Conservation (phyloP, 2,329 filamentous ascomycete species). For the Aureobasidium melanogenum region DNA sequence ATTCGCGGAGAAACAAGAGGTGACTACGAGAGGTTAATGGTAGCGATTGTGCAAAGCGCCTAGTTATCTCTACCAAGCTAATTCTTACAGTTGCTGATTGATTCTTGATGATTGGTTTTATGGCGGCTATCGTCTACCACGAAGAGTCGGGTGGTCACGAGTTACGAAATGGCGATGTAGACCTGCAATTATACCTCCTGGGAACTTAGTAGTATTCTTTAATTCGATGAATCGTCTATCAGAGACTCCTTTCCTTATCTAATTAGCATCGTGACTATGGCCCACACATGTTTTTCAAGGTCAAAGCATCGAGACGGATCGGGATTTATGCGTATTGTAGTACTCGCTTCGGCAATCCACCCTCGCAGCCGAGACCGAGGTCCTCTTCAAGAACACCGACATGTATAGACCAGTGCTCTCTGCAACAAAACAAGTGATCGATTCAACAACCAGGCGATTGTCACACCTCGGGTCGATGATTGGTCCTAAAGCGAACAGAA, state of each 20-base stretch:
- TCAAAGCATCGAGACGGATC: background rate
- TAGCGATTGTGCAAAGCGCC: conserved; percentile 41
- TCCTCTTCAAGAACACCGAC: background rate
- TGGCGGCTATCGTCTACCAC: background rate
- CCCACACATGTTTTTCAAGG: background rate
- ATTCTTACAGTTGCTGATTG: background rate
- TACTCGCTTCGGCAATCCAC: background rate
- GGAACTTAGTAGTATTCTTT: background rate
- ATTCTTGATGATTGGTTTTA: background rate
- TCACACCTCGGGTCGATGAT: background rate
- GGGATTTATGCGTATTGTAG: background rate
- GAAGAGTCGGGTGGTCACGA: background rate
- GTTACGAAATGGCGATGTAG: background rate
- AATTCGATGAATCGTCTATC: background rate
- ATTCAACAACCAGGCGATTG: background rate
- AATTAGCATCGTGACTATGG: background rate
- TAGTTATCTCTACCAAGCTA: background rate
- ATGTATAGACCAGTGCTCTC: background rate
- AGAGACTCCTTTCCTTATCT: too few species aligned
- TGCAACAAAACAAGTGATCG: background rate
- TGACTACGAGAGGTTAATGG: conserved; percentile 68
- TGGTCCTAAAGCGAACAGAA: background rate
- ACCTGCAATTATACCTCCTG: background rate
- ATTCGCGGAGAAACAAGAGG: conserved; percentile 79
- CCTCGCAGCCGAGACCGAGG: background rate